These are phyloP conservation scores for Zelopaecilomyces penicillatus DNA, from an alignment of 2,329 filamentous ascomycete genomes.

Conservation along the genomic window DNA sequence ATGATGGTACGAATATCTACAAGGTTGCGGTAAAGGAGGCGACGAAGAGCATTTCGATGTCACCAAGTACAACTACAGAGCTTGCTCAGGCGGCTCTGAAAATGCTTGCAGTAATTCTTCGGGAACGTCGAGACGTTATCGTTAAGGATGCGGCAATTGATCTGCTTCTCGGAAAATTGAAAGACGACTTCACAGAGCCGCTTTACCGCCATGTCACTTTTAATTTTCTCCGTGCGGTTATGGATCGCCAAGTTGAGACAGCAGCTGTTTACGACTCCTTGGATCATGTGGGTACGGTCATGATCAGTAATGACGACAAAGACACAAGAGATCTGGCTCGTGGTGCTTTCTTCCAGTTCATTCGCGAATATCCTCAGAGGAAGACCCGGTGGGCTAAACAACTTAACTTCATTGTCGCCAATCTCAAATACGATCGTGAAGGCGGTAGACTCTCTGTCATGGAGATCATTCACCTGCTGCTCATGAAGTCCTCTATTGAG, in stretches of 20 bases:
- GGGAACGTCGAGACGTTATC: constrained; percentile 66
- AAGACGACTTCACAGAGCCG: constrained; percentile 85
- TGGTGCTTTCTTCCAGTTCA: constrained; percentile 86
- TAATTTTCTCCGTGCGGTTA: constrained; percentile 81
- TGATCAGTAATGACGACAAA: constrained; percentile 92
- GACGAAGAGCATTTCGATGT: constrained; percentile 68
- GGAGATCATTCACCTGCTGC: constrained; percentile 79
- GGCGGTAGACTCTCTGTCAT: constrained; percentile 87
- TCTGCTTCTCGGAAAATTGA: constrained; percentile 70
- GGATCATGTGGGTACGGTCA: constrained; percentile 80
- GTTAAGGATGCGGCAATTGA: constrained; percentile 78
- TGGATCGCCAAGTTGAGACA: constrained; percentile 78
- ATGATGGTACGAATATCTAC: constrained; percentile 54
- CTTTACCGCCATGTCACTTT: constrained; percentile 89
- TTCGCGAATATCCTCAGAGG: constrained; percentile 89
- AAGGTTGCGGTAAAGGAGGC: constrained; percentile 80
- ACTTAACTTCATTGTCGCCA: constrained; percentile 78
- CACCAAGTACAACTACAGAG: constrained; percentile 72
- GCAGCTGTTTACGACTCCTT: constrained; percentile 84
- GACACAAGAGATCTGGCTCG: constrained; percentile 80
- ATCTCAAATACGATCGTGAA: constrained; percentile 81
- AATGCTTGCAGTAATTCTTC: constrained; percentile 73
- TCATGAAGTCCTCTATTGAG: constrained; percentile 75
- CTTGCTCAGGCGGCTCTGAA: constrained; percentile 83
- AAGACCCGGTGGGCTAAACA: constrained; percentile 85